Base-by-base conservation (phyloP, 352 stramenopile genomes). In the Peronospora tabacina region DNA sequence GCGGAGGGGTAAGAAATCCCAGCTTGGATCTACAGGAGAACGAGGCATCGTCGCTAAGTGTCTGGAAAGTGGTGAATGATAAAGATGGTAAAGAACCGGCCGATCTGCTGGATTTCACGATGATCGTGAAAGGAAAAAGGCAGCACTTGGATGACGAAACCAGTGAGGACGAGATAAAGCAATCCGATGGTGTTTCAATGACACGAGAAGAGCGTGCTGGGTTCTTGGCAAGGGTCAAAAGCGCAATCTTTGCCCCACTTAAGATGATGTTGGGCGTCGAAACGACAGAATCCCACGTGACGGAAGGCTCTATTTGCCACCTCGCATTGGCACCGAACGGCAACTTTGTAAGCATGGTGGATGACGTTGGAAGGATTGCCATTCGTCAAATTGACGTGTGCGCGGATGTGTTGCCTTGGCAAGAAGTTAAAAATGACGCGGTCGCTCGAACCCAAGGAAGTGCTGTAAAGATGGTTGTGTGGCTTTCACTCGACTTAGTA, bases 91-190 rank as follows among this genome's bases (percentile, higher is more conserved):
- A 72, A 40, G 64, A 82, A 13, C 55, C 68, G 28, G 60, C 59
- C 1, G 75, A 87, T 29, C 33, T 90, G 30, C 49, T 87, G 19
- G 78, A 90, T 42, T 84, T 70, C 44, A 86, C 75, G 12, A 85
- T 90, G 59, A 57, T 87, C 1, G 26, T 84, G 11, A 72, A 68
- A 5, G 56, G 17, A 7, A 58, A 43, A n/a, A 55, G 10, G 17
- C 16, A 54, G 10, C n/a, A 50, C 0, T 9, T 38, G 9, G 16
- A 32, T 40, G 38, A 43, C 7, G 30, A 52, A 1, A 17, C 33
- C 10, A 40, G 30, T 19, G 33, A 50, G 7, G 33, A 36, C 13
- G 33, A 45, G 12, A 40, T 16, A 29, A 24, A 52, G 11, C 15
- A 35, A n/a, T 16, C 10, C 10, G 28, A 55, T 1, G 13, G 30